These are phyloP conservation scores for Elongisporangium prolatum DNA, from an alignment of 352 stramenopile genomes.

Conservation along the genomic window DNA sequence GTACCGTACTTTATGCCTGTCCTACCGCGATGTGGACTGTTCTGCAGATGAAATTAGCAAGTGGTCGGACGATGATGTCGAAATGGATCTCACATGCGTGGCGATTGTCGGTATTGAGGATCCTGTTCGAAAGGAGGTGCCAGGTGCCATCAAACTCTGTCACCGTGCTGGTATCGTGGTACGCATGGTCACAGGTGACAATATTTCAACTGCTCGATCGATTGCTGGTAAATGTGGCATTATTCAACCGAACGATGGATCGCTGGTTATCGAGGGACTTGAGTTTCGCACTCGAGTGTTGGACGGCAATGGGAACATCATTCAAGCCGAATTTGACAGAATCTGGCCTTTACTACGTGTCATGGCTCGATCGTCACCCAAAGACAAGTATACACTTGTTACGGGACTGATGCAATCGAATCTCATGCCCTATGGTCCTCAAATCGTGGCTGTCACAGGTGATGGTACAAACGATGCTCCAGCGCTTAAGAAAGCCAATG, in stretches of 20 bases:
- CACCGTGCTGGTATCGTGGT: slow-evolving; percentile 95
- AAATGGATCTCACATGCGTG: slow-evolving; percentile 86
- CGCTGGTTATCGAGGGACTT: slow-evolving; percentile 62
- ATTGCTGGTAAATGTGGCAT: slow-evolving; percentile 80
- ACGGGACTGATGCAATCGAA: slow-evolving; percentile 89
- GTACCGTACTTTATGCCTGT: slow-evolving; percentile 80
- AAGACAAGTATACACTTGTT: slow-evolving; percentile 97
- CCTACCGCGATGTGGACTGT: slow-evolving; percentile 76
- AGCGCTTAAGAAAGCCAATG: slow-evolving; percentile 95
- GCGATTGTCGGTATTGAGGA: slow-evolving; percentile 93
- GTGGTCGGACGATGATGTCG: slow-evolving; percentile 73
- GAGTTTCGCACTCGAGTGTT: slow-evolving; percentile 68
- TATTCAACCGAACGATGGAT: slow-evolving; percentile 39
- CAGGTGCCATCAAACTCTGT: slow-evolving; percentile 90
- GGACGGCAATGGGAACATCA: slow-evolving; percentile 61
- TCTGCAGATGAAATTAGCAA: slow-evolving; percentile 58
- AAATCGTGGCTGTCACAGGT: slow-evolving; percentile 95
- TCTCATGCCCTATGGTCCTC: slow-evolving; percentile 62
- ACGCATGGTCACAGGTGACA: slow-evolving; percentile 99
- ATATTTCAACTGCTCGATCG: slow-evolving; percentile 90
- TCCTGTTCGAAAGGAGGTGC: slow-evolving; percentile 91
- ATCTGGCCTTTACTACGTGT: slow-evolving; percentile 90
- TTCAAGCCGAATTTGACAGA: slow-evolving; percentile 88
- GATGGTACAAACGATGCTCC: slow-evolving; percentile 97
- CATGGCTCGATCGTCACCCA: slow-evolving; percentile 90